Evolutionary conservation across 2,329 filamentous ascomycete genomes (phyloP), one percentile per base, ranked within the genome.

Genomic region (Sarocladium strictum): DNA sequence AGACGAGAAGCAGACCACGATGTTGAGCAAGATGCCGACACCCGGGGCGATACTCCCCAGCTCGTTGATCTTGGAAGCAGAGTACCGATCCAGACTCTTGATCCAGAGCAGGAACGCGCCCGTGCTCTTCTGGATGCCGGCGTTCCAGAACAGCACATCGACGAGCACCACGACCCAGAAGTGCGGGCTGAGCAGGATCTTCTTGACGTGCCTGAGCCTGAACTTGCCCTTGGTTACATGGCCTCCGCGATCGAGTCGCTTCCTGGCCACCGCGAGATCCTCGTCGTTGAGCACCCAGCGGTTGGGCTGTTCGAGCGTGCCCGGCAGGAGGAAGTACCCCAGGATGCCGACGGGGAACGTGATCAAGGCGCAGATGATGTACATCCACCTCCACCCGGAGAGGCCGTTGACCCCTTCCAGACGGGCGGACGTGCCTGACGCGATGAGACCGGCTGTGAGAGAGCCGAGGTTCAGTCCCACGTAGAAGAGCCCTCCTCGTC

Each of bases 61-160:
- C 50, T 80, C 69, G 59, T 81, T 83, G 51, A 83, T 63, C 14
- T 67, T 68, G 1, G 74, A 65, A 0, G 68, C 67, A 0, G 72
- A 69, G 60, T 73, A 83, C 2, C 76, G 69, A 1, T 73, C 64
- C 15, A 83, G 60, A 54, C 75, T 79, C 64, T 83, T 83, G 45
- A 84, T 67, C 80, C 80, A 84, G 0, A 85, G 69, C 2, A 83
- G 63, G 56, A 78, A 84, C 0, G 72, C 75, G 2, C 77, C 80
- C 1, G 73, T 68, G 6, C 64, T 70, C 1, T 72, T 74, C 47
- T 78, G 65, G 35, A 67, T 75, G 17, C 72, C 65, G 3, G 72
- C 71, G 55, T 83, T 82, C 76, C 78, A 84, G 65, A 84, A 84
- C 23, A 84, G 69, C 4, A 80, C 69, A 47, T 80, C 75, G 27